Conservation (phyloP, 2,329 filamentous ascomycete genomes). For the Colletotrichum sansevieriae region DNA sequence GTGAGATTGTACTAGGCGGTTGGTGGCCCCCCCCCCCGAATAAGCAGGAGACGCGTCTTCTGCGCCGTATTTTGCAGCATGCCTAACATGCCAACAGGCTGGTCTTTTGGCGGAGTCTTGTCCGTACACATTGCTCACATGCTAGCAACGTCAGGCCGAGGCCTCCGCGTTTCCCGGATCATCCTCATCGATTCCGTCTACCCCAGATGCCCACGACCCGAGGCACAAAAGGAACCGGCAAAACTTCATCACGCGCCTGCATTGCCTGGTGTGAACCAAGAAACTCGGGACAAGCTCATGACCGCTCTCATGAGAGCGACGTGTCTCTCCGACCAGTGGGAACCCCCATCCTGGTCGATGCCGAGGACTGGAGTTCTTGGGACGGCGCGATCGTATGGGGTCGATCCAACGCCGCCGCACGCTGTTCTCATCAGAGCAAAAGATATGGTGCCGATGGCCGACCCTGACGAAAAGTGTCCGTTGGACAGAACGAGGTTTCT, state of each 20-base stretch:
- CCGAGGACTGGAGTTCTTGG: slow-evolving; percentile 11
- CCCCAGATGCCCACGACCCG: slow-evolving; percentile 25
- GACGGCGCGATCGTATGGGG: slow-evolving; percentile 10
- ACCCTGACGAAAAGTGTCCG: slow-evolving; percentile 28
- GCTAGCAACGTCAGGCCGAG: slow-evolving; percentile 28
- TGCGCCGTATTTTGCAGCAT: accelerated
- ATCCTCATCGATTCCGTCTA: slow-evolving; percentile 36
- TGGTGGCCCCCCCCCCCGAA: too few relatives aligned
- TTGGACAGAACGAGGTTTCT: slow-evolving; percentile 30
- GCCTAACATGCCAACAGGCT: background rate
- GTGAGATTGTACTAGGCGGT: slow-evolving; percentile 33
- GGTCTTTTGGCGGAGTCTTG: slow-evolving; percentile 33
- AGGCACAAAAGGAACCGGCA: slow-evolving; percentile 34
- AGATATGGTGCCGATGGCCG: slow-evolving; percentile 33
- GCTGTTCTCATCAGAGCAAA: slow-evolving; percentile 28
- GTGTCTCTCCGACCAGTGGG: slow-evolving; percentile 32
- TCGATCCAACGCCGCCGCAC: slow-evolving; percentile 20
- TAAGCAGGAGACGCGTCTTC: too few relatives aligned
- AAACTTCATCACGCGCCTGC: slow-evolving; percentile 27
- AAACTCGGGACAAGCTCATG: slow-evolving; percentile 32
- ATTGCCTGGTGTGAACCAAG: slow-evolving; percentile 22
- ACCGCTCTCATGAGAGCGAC: slow-evolving; percentile 35
- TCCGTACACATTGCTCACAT: slow-evolving; percentile 30
- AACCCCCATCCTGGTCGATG: slow-evolving; percentile 14
- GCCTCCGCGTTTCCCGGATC: slow-evolving; percentile 31